A percentile compares a stretch with the other conserved stretches of the same genome.
Evolutionary conservation across 805 yeast species (phyloP).

Genomic region (Peterozyma xylosa): DNA sequence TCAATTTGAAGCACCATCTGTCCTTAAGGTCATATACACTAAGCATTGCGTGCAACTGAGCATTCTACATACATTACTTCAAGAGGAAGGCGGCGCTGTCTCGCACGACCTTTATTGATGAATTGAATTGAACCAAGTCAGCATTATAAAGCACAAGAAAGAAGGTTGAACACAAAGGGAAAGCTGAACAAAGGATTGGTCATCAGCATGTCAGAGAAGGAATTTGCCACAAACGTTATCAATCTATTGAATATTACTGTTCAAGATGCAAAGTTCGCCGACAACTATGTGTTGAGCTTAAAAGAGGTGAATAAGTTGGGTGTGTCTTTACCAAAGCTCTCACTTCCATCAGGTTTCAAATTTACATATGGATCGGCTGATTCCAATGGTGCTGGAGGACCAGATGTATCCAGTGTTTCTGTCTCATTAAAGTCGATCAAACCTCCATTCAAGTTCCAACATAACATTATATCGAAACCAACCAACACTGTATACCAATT

Average conservation of each 20-base stretch:
- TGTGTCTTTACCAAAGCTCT: conserved; percentile 4
- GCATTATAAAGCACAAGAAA: no score
- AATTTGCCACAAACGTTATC: conserved; percentile 4
- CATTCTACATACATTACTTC: no score
- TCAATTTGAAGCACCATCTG: no score
- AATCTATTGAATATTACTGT: conserved; percentile 1
- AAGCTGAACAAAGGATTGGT: no score
- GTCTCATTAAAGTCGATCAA: conserved; percentile 32
- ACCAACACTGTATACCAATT: conserved; percentile 26
- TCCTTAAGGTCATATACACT: no score
- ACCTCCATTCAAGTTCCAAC: conserved; percentile 33
- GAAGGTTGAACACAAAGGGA: no score
- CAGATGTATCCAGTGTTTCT: conserved; percentile 7
- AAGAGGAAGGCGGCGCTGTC: no score
- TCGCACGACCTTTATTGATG: no score
- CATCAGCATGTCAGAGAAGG: background rate
- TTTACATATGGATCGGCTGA: background rate
- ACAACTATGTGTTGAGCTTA: conserved; percentile 2
- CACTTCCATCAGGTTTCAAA: conserved; percentile 1
- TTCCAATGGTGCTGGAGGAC: background rate
- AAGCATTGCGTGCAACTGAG: no score
- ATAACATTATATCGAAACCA: conserved; percentile 18
- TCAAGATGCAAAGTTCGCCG: background rate
- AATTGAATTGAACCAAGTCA: no score
- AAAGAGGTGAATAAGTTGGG: conserved; percentile 6